phyloP scores from a whole-genome alignment of 2,329 filamentous ascomycete species.

The Scedosporium boydii region DNA sequence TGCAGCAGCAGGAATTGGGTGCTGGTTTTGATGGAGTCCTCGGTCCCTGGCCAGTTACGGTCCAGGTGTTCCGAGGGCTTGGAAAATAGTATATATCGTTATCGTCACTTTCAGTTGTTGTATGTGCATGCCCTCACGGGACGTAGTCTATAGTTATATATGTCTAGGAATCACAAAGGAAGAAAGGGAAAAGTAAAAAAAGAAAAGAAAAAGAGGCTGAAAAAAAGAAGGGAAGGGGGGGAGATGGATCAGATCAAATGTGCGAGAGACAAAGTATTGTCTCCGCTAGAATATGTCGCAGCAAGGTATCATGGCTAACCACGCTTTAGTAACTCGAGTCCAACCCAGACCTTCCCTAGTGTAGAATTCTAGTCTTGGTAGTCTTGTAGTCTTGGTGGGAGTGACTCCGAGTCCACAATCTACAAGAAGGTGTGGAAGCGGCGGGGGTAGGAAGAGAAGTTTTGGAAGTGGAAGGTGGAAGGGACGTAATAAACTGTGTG shows the following conservation, averaged over 20 bases:
- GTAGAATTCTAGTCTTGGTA: background rate
- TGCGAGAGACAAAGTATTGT: conserved; percentile 1
- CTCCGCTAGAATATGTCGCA: background rate
- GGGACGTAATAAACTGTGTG: background rate
- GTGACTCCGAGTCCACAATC: background rate
- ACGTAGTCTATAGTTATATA: background rate
- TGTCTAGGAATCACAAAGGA: background rate
- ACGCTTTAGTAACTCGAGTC: background rate
- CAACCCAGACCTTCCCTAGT: background rate
- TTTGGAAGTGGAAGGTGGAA: background rate
- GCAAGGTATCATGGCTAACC: background rate
- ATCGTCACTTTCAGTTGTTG: background rate
- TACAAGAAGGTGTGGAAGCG: background rate
- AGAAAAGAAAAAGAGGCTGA: background rate
- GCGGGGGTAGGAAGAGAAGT: background rate
- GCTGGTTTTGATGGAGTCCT: background rate
- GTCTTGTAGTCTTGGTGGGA: no score
- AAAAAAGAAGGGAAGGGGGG: background rate
- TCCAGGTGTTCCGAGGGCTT: conserved; percentile 5
- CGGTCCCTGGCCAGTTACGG: conserved; percentile 6
- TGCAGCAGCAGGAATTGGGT: background rate
- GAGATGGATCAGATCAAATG: background rate
- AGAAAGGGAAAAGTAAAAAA: background rate
- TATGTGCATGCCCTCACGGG: background rate
- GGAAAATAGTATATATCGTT: background rate